A percentile compares a stretch with the other conserved stretches of the same genome.
These are phyloP conservation scores for Leccinum variicolor DNA, from an alignment of 768 basidiomycete genomes.

Conservation along the genomic window DNA sequence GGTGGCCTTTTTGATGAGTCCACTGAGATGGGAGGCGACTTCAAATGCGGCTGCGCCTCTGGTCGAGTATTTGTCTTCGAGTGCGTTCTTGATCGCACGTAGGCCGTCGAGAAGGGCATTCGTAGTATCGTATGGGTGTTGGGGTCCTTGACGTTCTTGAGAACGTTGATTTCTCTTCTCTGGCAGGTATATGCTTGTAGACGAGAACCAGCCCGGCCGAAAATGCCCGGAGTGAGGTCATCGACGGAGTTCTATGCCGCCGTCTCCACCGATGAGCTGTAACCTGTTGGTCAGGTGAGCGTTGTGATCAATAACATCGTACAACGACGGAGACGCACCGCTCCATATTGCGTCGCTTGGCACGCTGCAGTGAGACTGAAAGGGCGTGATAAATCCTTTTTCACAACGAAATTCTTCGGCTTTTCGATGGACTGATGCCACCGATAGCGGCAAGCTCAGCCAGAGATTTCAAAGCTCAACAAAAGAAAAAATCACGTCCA, in stretches of 20 bases:
- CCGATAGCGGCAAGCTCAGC: conserved; percentile 72
- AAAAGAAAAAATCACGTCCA: conserved; percentile 36
- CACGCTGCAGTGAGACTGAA: conserved; percentile 90
- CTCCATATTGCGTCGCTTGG: conserved; percentile 99
- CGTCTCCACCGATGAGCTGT: conserved; percentile 85
- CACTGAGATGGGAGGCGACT: conserved; percentile 82
- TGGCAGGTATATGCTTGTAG: conserved; percentile 93
- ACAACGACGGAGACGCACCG: conserved; percentile 46
- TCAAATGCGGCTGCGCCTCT: conserved; percentile 99
- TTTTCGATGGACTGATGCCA: conserved; percentile 55
- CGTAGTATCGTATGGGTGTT: conserved; percentile 95
- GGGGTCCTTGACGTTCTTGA: conserved; percentile 94
- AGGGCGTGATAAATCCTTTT: conserved; percentile 75
- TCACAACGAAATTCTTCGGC: conserved; percentile 84
- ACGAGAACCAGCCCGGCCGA: conserved; percentile 97
- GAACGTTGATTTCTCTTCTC: conserved; percentile 98
- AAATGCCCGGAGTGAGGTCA: conserved; percentile 83
- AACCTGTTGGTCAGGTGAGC: conserved; percentile 46
- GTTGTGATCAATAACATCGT: conserved; percentile 19
- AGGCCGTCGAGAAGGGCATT: conserved; percentile 98
- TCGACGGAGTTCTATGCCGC: conserved; percentile 91
- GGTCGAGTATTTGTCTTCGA: conserved; percentile 85
- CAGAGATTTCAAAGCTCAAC: conserved; percentile 91
- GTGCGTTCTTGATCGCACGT: conserved; percentile 92
- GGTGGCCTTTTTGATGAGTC: conserved; percentile 74